Evolutionary conservation across 2,329 filamentous ascomycete species (phyloP), one percentile per base, ranked within the genome.

Genomic region (Tolypocladium cylindrosporum): DNA sequence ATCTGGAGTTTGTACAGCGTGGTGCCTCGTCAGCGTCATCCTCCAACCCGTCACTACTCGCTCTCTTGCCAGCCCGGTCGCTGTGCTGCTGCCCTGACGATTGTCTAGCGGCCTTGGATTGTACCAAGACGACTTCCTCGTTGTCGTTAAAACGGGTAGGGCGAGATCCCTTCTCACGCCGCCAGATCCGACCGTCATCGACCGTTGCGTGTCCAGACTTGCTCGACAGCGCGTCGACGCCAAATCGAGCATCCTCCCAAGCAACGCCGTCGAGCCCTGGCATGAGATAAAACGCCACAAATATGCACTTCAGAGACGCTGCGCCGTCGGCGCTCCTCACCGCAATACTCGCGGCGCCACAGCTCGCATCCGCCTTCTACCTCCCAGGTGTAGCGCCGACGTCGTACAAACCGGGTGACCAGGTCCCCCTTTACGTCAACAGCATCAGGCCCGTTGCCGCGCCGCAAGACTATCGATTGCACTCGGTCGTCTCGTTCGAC

Each of bases 361-460:
- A 82, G 61, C 70, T 85, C 41, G 74, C 79, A 16, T 80, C 85
- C 2, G 90, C 91, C 57, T 99, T 97, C 78, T 99, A 99, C 76
- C 89, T 99, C 45, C 94, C 93, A 42, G 94, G 94, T 65, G 91
- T 97, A 66, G 92, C 93, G 63, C 94, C 94, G 27, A 95, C 91
- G 50, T 93, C 93, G 58, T 99, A 99, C 78, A 85, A 89, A 67
- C 76, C 79, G 56, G 89, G 86, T 69, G 89, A 94, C 66, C 77
- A 77, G 34, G 94, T 99, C 31, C 90, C 92, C 31, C 83, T 99
- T 54, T 87, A 90, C 68, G 94, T 99, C 72, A 99, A 99, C 77
- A 87, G 87, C 70, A 87, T 99, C 67, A 94, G 90, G 48, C 93
- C 94, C 4, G 85, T 92, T 52, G 86, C 91, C 52, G 88, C 89